Base-by-base conservation (phyloP, 306 rosid genomes). In the Vigna angularis region DNA sequence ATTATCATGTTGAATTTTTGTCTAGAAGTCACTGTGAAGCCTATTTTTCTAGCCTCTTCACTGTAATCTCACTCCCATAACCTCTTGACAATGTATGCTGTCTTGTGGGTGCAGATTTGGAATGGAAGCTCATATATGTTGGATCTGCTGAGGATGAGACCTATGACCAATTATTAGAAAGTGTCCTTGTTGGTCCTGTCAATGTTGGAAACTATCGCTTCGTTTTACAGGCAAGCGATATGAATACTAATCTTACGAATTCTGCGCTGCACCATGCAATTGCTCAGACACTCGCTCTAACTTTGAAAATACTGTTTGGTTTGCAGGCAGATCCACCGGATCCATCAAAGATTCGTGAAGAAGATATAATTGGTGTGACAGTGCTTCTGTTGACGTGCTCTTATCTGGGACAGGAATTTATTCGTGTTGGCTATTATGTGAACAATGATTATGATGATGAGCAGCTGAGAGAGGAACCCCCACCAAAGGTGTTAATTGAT, bases 131-230 rank as follows among this genome's bases (percentile, higher is more conserved):
- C 65, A 90, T 81, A 56, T 94, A 94, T 28, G 98, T 94, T 40
- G 97, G 97, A 66, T 92, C 97, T 74, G 97, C 97, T 28, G 97
- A 92, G 85, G 97, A 92, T 79, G 97, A 92, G 87, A 94, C 92
- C 0, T 94, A 92, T 76, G 98, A 94, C 76, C 98, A 94, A 79
- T 83, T 90, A 26, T 56, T 94, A 45, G 98, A 94, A 85, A 92
- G 98, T 71, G 97, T 94, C 4, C 95, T 94, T 47, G 98, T 94
- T 71, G 97, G 97, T 79, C 97, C 95, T 49, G 95, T 92, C 74
- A 94, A 94, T 75, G 92, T 94, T 70, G 98, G 97, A 58, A 94
- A 94, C 81, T 94, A 90, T 71, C 91, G 93, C 55, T 94, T 94
- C 81, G 92, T 90, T 30, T 87, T 94, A 22, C 97, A 90, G 97